These are phyloP conservation scores for Stemphylium lycopersici DNA, from an alignment of 2,329 filamentous ascomycete species.

Conservation along the genomic window DNA sequence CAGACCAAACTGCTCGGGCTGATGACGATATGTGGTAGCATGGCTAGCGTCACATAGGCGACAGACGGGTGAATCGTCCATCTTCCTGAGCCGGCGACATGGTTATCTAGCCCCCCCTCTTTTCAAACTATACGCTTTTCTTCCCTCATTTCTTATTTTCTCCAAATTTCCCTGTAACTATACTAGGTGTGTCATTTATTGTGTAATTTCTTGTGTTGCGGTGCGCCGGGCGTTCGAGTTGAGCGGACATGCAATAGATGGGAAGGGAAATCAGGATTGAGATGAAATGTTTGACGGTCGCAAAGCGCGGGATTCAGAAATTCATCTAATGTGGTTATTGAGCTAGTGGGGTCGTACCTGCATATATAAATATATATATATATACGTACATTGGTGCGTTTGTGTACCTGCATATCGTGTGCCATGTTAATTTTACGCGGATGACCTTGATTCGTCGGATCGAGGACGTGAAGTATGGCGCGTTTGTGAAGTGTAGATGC, in stretches of 20 bases:
- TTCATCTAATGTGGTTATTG: background rate
- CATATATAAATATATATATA: too few relatives aligned
- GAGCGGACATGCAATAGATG: background rate
- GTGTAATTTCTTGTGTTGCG: background rate
- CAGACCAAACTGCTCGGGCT: constrained; percentile 36
- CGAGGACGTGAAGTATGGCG: too few relatives aligned
- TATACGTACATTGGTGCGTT: too few relatives aligned
- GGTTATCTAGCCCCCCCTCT: background rate
- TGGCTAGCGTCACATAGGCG: constrained; percentile 5
- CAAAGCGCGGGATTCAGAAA: background rate
- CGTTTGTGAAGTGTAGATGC: too few relatives aligned
- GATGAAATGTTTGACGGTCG: background rate
- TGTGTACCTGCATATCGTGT: too few relatives aligned
- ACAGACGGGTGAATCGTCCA: background rate
- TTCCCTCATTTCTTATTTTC: background rate
- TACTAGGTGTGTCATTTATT: background rate
- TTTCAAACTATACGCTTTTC: background rate
- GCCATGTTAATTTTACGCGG: too few relatives aligned
- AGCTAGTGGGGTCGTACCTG: too few relatives aligned
- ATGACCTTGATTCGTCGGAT: too few relatives aligned
- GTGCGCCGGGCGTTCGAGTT: background rate
- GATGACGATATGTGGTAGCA: constrained; percentile 50
- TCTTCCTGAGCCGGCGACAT: background rate
- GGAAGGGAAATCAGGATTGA: background rate
- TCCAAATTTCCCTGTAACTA: constrained; percentile 1